These are phyloP conservation scores for Boletus tylopilopsis DNA, from an alignment of 768 basidiomycete genomes.

Conservation along the genomic window DNA sequence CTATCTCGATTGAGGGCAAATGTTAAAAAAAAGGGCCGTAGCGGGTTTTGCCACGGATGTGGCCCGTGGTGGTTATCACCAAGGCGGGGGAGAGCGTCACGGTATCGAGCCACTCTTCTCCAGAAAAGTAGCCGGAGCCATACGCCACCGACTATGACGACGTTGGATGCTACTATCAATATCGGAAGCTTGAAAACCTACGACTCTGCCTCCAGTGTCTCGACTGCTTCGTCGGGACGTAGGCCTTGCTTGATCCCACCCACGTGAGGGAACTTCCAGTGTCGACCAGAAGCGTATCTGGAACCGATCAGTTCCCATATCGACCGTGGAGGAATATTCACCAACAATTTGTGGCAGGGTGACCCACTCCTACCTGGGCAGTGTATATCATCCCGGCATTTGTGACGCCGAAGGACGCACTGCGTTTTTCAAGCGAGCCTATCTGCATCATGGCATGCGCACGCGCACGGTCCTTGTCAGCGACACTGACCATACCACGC, in stretches of 20 bases:
- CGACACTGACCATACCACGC: constrained; percentile 7
- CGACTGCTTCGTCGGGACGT: constrained; percentile 10
- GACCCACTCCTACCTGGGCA: constrained; percentile 24
- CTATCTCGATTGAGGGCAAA: too few species aligned
- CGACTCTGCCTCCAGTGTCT: constrained; percentile 16
- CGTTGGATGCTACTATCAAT: neutral
- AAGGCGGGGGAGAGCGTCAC: constrained; percentile 7
- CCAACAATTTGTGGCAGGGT: constrained; percentile 26
- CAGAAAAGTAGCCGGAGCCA: neutral
- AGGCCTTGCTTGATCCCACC: constrained; percentile 18
- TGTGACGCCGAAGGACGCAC: constrained; percentile 2
- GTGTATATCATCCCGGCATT: constrained; percentile 25
- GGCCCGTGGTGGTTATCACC: constrained; percentile 1
- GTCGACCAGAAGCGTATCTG: constrained; percentile 20
- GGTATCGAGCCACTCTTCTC: constrained; percentile 18
- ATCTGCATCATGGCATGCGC: constrained; percentile 1
- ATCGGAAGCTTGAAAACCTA: constrained; percentile 2
- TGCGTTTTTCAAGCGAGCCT: constrained; percentile 2
- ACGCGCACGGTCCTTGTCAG: constrained; percentile 20
- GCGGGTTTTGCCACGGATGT: too few species aligned
- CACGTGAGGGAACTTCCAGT: constrained; percentile 23
- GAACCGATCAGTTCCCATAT: neutral
- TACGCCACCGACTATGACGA: neutral
- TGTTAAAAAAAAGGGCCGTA: too few species aligned
- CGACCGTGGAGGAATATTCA: neutral